phyloP scores from a whole-genome alignment of 2,329 filamentous ascomycete species.

The Mycocentrospora acerina region DNA sequence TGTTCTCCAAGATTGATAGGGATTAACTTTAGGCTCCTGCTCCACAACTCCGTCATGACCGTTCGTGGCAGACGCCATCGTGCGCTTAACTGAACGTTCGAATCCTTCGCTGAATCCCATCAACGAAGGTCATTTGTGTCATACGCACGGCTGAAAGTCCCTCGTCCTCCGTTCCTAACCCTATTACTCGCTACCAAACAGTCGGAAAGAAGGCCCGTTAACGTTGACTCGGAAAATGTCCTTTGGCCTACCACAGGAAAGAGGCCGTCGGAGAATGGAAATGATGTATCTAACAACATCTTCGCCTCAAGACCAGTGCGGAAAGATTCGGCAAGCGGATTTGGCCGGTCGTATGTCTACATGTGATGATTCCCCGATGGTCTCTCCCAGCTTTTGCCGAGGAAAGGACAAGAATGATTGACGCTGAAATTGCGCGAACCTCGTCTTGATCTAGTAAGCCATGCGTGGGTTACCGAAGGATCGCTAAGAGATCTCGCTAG shows the following conservation, averaged over 20 bases:
- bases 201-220: constrained; percentile 24
- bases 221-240: constrained; percentile 15
- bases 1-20: constrained; percentile 1
- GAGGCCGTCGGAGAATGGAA: constrained; percentile 11
- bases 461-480: too few relatives aligned
- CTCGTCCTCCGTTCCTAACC: constrained; percentile 5
- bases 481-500: too few relatives aligned
- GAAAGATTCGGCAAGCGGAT: constrained; percentile 5
- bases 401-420: constrained; percentile 2
- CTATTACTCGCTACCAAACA: constrained; percentile 23
- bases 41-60: constrained; percentile 5
- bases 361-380: background rate
- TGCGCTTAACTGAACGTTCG: constrained; percentile 5
- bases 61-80: background rate
- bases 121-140: constrained; percentile 3
- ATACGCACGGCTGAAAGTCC: constrained; percentile 4
- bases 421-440: constrained; percentile 3
- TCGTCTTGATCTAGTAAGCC: background rate
- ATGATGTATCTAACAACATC: constrained; percentile 10
- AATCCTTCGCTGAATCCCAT: constrained; percentile 4
- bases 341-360: constrained; percentile 7
- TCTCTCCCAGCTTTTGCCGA: background rate
- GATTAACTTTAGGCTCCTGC: background rate
- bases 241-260: constrained; percentile 15
- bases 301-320: constrained; percentile 1